Conservation (phyloP, 2,329 filamentous ascomycete genomes). For the Xylaria sp. region DNA sequence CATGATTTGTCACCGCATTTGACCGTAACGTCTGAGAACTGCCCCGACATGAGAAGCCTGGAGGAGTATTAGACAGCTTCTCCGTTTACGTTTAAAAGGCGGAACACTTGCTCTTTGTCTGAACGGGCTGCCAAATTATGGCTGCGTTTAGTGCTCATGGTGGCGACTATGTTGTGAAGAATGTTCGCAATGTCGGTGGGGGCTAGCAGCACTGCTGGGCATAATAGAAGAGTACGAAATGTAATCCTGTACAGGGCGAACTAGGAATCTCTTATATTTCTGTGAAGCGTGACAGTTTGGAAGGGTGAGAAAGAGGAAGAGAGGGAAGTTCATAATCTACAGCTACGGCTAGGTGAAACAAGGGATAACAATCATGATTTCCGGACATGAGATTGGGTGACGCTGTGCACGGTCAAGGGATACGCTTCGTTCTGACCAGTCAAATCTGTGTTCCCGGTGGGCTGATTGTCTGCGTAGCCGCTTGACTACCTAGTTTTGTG, state of each 20-base stretch:
- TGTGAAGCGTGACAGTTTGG: no score
- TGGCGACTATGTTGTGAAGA: background rate
- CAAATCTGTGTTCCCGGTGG: no score
- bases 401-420: no score
- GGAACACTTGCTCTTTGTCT: background rate
- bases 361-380: no score
- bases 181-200: background rate
- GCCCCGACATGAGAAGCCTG: background rate
- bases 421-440: no score
- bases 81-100: no score
- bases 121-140: background rate
- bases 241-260: background rate
- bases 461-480: no score
- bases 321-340: no score
- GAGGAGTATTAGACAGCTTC: background rate
- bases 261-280: no score
- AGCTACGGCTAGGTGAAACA: no score
- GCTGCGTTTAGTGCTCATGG: background rate
- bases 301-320: background rate
- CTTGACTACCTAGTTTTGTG: no score
- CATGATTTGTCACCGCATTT: conserved; percentile 25
- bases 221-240: background rate
- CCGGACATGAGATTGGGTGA: no score
- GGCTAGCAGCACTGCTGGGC: background rate
- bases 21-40: conserved; percentile 30